Percentiles rank a stretch among this genome's conserved stretches.
Evolutionary conservation across 1,284 basidiomycete species (phyloP).

Genomic region (Moesziomyces parantarcticus): DNA sequence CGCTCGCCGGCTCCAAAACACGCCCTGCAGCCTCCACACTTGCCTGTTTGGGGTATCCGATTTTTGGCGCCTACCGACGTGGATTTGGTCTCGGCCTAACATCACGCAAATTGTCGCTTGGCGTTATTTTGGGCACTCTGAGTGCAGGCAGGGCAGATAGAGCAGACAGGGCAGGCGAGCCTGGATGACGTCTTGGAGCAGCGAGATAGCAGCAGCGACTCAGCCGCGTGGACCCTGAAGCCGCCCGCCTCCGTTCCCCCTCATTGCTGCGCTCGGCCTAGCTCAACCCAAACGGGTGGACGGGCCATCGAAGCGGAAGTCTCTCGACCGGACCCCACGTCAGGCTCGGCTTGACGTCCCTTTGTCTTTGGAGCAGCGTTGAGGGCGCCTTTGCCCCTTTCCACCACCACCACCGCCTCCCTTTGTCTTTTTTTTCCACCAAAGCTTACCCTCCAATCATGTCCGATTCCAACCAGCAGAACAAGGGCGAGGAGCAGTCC

Average conservation of each 20-base stretch:
- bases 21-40: slow-evolving; percentile 1
- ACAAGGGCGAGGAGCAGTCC: slow-evolving; percentile 51
- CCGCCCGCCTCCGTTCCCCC: too few relatives aligned
- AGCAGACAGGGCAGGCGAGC: not conserved
- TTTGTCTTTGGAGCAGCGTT: not conserved
- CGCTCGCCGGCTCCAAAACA: not conserved
- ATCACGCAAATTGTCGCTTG: not conserved
- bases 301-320: too few relatives aligned
- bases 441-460: slow-evolving; percentile 9
- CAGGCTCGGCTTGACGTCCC: too few relatives aligned
- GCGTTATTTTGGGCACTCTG: not conserved
- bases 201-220: slow-evolving; percentile 4
- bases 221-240: slow-evolving; percentile 11
- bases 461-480: slow-evolving; percentile 48
- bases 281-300: too few relatives aligned
- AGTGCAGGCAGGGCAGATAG: slow-evolving; percentile 1
- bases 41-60: slow-evolving; percentile 3
- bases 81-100: not conserved
- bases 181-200: slow-evolving; percentile 11
- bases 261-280: too few relatives aligned
- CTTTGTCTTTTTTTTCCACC: not conserved
- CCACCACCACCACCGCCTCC: not conserved
- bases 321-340: not conserved
- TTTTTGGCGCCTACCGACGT: not conserved
- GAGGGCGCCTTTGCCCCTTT: not conserved